phyloP scores from a whole-genome alignment of 768 basidiomycete species.

The Myochromella boudieri region DNA sequence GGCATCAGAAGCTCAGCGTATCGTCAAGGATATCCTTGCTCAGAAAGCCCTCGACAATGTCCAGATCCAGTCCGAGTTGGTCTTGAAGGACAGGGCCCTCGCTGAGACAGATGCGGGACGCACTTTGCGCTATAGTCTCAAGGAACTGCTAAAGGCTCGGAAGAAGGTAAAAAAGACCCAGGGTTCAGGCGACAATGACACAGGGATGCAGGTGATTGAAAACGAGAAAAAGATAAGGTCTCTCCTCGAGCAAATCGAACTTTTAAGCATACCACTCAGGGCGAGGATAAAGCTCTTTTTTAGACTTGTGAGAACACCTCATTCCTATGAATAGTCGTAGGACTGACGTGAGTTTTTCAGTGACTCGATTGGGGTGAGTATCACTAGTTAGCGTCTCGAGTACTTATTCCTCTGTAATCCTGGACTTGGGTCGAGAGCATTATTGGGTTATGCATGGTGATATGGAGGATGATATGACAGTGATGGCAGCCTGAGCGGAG shows the following conservation, averaged over 20 bases:
- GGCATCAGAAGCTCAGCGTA: constrained; percentile 8
- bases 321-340: no score
- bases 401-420: no score
- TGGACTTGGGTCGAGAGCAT: no score
- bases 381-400: no score
- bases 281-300: no score
- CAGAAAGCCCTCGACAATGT: constrained; percentile 7
- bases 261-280: constrained; percentile 3
- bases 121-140: constrained; percentile 14
- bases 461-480: no score
- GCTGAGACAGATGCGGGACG: constrained; percentile 24
- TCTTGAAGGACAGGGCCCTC: constrained; percentile 20
- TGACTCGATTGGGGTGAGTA: no score
- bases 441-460: no score
- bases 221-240: constrained; percentile 16
- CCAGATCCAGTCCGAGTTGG: constrained; percentile 22
- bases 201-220: constrained; percentile 15
- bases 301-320: no score
- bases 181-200: constrained; percentile 6
- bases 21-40: constrained; percentile 11
- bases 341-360: no score
- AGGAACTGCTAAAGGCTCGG: constrained; percentile 15
- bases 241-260: constrained; percentile 19
- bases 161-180: constrained; percentile 3
- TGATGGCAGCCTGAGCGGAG: no score